Conservation (phyloP, 805 yeast species). For the Lipomyces spencermartinsiae region DNA sequence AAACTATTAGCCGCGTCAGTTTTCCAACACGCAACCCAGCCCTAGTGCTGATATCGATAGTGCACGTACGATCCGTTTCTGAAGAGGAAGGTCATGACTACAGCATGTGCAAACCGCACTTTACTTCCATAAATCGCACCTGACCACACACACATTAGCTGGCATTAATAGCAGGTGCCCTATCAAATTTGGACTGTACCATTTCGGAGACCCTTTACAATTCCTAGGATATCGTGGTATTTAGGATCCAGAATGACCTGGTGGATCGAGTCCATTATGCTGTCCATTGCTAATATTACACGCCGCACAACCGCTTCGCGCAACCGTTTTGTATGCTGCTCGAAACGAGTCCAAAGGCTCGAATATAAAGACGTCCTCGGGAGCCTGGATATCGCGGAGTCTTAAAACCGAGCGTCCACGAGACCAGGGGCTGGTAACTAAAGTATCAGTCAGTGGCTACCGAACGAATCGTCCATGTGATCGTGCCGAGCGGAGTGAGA, state of each 20-base stretch:
- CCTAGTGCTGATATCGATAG: not conserved
- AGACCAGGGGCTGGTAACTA: not conserved
- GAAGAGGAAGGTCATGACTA: slow-evolving; percentile 65
- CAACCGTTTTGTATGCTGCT: not conserved
- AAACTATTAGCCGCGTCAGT: slow-evolving; percentile 42
- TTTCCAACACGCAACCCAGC: slow-evolving; percentile 7
- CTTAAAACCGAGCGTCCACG: not conserved
- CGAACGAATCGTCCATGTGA: no score
- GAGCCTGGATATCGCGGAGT: not conserved
- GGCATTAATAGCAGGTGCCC: not conserved
- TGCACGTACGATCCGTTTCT: slow-evolving; percentile 54
- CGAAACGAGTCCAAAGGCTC: not conserved
- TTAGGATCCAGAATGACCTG: slow-evolving; percentile 43
- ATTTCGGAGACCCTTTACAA: slow-evolving; percentile 52
- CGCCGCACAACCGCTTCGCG: not conserved
- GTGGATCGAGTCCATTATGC: not conserved
- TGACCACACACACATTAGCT: not conserved
- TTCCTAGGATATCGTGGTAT: slow-evolving; percentile 48
- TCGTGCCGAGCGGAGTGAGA: no score
- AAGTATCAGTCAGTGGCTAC: not conserved
- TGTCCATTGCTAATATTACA: slow-evolving; percentile 12
- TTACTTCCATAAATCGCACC: slow-evolving; percentile 68
- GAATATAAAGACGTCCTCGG: not conserved
- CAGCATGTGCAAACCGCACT: slow-evolving; percentile 66
- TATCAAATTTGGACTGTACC: slow-evolving; percentile 38